Conservation (phyloP, 345 rosid species). For the Citrus cavaleriei region DNA sequence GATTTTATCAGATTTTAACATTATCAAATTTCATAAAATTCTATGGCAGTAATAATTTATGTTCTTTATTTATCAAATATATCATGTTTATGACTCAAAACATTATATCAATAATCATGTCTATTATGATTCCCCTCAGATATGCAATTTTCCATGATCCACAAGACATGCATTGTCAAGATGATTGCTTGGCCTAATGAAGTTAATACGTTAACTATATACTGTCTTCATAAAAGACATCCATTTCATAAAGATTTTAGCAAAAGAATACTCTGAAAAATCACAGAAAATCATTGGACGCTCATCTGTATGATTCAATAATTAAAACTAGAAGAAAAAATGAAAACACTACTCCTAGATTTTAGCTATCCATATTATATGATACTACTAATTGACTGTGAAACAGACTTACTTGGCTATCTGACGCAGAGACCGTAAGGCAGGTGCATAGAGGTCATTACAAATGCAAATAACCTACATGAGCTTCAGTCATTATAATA, state of each 20-base stretch:
- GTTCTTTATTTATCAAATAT: neutral
- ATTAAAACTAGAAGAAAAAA: neutral
- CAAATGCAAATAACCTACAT: conserved; percentile 77
- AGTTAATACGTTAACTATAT: neutral
- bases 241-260: neutral
- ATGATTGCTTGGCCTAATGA: neutral
- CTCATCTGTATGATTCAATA: neutral
- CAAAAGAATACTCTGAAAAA: neutral
- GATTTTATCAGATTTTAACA: neutral
- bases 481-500: neutral
- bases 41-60: neutral
- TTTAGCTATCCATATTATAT: neutral
- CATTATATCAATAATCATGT: neutral
- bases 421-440: conserved; percentile 85
- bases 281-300: neutral
- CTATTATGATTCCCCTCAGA: neutral
- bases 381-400: neutral
- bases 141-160: neutral
- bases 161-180: neutral
- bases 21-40: neutral
- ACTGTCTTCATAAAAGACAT: neutral
- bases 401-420: conserved; percentile 76
- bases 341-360: neutral
- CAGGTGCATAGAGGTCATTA: conserved; percentile 92
- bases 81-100: neutral